phyloP scores from a whole-genome alignment of 1,284 basidiomycete genomes.

The Leccinum subrobustum region DNA sequence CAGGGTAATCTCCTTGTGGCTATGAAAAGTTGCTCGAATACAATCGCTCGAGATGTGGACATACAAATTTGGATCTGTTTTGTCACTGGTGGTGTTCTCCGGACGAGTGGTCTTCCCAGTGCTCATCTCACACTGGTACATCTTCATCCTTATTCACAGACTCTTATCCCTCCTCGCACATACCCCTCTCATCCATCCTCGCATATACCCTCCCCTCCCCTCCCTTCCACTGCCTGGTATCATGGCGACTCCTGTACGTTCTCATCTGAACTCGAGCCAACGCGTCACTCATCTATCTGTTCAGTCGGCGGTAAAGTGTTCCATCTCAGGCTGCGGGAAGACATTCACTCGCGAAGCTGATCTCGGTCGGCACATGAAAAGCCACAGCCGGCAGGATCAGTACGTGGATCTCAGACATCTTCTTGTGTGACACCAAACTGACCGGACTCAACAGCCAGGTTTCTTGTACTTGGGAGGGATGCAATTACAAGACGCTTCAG shows the following conservation, averaged over 20 bases:
- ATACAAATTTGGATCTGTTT: slow-evolving; percentile 20
- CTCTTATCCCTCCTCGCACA: too few species aligned
- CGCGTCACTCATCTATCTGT: slow-evolving; percentile 4
- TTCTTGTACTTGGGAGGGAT: slow-evolving; percentile 16
- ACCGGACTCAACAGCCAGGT: slow-evolving; percentile 24
- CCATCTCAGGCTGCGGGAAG: slow-evolving; percentile 1
- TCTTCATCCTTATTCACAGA: too few species aligned
- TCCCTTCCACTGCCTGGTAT: background rate
- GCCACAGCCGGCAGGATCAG: slow-evolving; percentile 14
- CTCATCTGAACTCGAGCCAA: background rate
- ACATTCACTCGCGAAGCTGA: slow-evolving; percentile 21
- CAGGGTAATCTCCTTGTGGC: slow-evolving; percentile 24
- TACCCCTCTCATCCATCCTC: background rate
- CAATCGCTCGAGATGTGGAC: slow-evolving; percentile 24
- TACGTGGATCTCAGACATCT: slow-evolving; percentile 9
- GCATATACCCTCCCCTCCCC: background rate
- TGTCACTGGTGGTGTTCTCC: background rate
- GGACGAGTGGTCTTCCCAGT: background rate
- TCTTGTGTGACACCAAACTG: background rate
- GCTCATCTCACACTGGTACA: background rate
- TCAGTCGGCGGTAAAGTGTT: slow-evolving; percentile 15
- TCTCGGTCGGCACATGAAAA: slow-evolving; percentile 16
- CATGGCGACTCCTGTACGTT: slow-evolving; percentile 10
- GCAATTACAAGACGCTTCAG: slow-evolving; percentile 21
- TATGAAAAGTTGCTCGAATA: slow-evolving; percentile 18